phyloP scores from a whole-genome alignment of 345 rosid species.

The Eucalyptus grandis region DNA sequence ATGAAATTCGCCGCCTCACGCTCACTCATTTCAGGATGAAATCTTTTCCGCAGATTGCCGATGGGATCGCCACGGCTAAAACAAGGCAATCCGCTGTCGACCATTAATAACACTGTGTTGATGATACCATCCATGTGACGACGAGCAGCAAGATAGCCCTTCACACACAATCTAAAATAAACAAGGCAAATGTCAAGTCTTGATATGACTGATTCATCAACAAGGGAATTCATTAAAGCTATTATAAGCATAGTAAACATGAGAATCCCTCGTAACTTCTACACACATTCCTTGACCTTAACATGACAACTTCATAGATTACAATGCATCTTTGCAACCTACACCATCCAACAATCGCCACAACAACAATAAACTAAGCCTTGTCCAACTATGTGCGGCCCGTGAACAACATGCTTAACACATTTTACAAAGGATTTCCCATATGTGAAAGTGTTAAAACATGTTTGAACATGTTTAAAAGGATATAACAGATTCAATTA shows the following conservation, averaged over 20 bases:
- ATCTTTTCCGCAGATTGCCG: slow-evolving; percentile 90
- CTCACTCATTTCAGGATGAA: slow-evolving; percentile 93
- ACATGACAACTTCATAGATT: background rate
- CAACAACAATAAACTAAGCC: background rate
- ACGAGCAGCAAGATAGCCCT: slow-evolving; percentile 83
- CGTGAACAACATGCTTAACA: background rate
- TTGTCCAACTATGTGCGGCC: background rate
- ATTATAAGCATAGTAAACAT: background rate
- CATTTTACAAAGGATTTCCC: background rate
- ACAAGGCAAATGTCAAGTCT: background rate
- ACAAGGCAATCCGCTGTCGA: slow-evolving; percentile 93
- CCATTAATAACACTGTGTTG: slow-evolving; percentile 74
- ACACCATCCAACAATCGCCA: background rate
- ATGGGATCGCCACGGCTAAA: slow-evolving; percentile 97
- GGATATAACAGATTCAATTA: background rate
- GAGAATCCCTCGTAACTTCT: background rate
- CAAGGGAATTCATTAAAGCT: background rate
- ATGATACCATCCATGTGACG: slow-evolving; percentile 93
- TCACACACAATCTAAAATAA: slow-evolving; percentile 60
- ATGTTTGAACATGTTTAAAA: background rate
- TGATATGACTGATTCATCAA: background rate
- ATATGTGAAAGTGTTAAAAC: background rate
- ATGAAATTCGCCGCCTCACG: slow-evolving; percentile 95
- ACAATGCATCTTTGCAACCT: background rate
- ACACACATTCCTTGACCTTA: background rate